A percentile compares a stretch with the other conserved stretches of the same genome.
Evolutionary conservation across 2,329 filamentous ascomycete species (phyloP).

Genomic region (Tolypocladium ovalisporum): DNA sequence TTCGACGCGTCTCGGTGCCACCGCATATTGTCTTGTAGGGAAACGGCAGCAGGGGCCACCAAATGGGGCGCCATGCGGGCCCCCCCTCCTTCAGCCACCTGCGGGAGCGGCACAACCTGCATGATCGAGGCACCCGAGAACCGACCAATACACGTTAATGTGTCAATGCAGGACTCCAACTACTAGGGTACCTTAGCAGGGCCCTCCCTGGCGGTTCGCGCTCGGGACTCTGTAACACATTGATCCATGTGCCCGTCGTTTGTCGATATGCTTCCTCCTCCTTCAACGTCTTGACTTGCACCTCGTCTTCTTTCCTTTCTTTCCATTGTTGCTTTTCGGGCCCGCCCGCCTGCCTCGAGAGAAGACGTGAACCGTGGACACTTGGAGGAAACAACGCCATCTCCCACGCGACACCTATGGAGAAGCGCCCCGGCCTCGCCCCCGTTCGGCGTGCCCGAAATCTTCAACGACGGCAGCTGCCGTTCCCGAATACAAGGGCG

Average conservation of each 20-base stretch:
- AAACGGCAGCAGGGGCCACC: neutral
- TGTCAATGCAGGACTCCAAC: neutral
- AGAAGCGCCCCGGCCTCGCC: neutral
- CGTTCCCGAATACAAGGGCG: neutral
- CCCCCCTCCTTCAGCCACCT: neutral
- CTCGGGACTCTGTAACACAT: neutral
- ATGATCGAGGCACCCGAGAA: neutral
- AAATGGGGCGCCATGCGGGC: neutral
- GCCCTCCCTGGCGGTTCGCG: neutral
- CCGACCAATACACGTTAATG: neutral
- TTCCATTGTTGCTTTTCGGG: too few species aligned
- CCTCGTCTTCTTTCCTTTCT: neutral
- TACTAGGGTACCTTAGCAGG: neutral
- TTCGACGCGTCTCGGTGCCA: neutral
- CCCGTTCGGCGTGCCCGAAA: neutral
- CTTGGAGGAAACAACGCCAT: neutral
- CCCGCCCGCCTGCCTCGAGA: neutral
- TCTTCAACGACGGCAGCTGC: neutral
- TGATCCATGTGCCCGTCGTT: neutral
- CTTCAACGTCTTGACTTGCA: neutral
- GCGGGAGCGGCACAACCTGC: neutral
- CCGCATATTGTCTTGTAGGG: neutral
- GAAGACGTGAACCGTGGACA: neutral
- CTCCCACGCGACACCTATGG: neutral
- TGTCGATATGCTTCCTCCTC: neutral